phyloP scores from a whole-genome alignment of 495 filamentous ascomycete genomes.

The Pyrenula massariospora region DNA sequence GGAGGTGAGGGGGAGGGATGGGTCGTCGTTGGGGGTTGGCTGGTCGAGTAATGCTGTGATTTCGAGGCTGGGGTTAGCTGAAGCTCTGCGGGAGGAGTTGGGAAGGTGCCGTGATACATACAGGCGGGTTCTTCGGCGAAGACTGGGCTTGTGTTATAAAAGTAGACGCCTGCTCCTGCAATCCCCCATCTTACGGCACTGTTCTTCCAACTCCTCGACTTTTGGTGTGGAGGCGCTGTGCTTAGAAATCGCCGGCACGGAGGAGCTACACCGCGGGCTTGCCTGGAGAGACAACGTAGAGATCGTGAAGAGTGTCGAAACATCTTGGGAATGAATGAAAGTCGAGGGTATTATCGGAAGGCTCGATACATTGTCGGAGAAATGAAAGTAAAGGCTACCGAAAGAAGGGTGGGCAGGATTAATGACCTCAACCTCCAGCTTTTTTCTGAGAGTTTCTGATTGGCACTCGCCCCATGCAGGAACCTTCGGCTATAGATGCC shows the following conservation, averaged over 20 bases:
- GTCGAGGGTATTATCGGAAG: not conserved
- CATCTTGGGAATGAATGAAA: not conserved
- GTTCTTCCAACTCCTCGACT: conserved; percentile 72
- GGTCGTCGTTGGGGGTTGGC: not conserved
- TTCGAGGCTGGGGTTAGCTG: not conserved
- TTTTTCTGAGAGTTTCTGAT: not conserved
- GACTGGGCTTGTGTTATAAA: conserved; percentile 76
- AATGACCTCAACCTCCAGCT: not conserved
- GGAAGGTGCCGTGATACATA: not conserved
- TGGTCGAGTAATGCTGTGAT: not conserved
- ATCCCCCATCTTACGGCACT: conserved; percentile 59
- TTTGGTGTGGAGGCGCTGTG: conserved; percentile 51
- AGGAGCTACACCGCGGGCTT: not conserved
- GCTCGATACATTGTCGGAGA: not conserved
- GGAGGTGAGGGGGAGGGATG: too few species aligned
- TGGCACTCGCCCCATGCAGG: not conserved
- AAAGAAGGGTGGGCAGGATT: not conserved
- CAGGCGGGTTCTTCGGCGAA: conserved; percentile 69
- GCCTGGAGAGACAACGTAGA: not conserved
- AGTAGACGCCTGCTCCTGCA: conserved; percentile 73
- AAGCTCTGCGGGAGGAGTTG: not conserved
- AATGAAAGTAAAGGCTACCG: not conserved
- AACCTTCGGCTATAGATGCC: not conserved
- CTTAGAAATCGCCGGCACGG: conserved; percentile 54
- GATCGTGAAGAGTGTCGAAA: not conserved